Evolutionary conservation across 106 monocot genomes (phyloP).

Genomic region (Acanthochlamys bracteata): DNA sequence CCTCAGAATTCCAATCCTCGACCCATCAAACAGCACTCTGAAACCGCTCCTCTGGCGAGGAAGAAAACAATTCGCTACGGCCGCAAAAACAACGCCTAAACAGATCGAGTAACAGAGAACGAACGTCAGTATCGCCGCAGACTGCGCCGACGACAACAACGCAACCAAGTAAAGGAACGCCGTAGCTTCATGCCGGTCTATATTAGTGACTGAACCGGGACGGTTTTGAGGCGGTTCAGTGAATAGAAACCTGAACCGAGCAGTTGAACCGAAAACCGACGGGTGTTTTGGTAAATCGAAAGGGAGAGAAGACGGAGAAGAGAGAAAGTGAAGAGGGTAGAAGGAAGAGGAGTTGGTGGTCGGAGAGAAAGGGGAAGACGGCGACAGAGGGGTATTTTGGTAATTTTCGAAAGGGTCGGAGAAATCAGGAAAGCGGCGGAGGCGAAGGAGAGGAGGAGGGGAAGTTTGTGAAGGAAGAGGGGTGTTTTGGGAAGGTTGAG

Average conservation of each 20-base stretch:
- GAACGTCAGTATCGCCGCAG: slow-evolving; percentile 39
- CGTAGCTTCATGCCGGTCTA: slow-evolving; percentile 30
- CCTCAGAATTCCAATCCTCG: slow-evolving; percentile 27
- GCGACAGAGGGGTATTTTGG: not conserved
- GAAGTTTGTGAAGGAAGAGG: too few species aligned
- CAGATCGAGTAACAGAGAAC: slow-evolving; percentile 37
- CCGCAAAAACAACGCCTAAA: slow-evolving; percentile 43
- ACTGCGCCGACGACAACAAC: slow-evolving; percentile 44
- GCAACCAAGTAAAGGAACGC: slow-evolving; percentile 32
- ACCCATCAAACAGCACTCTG: slow-evolving; percentile 20
- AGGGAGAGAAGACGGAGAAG: slow-evolving; percentile 13
- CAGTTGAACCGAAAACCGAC: not conserved
- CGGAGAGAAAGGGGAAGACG: slow-evolving; percentile 5
- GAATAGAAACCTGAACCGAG: too few species aligned
- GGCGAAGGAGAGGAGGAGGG: slow-evolving; percentile 36
- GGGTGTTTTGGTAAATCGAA: not conserved
- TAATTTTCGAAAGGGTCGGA: slow-evolving; percentile 10
- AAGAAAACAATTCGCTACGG: slow-evolving; percentile 19
- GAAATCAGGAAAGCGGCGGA: slow-evolving; percentile 33
- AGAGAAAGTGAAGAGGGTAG: not conserved
- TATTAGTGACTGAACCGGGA: slow-evolving; percentile 6
- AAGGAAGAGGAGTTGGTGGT: slow-evolving; percentile 13
- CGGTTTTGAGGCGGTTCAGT: not conserved
- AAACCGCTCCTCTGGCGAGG: slow-evolving; percentile 6
- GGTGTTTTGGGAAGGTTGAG: too few species aligned